phyloP scores from a whole-genome alignment of 257 asterid genomes.

The Penstemon eatonii region DNA sequence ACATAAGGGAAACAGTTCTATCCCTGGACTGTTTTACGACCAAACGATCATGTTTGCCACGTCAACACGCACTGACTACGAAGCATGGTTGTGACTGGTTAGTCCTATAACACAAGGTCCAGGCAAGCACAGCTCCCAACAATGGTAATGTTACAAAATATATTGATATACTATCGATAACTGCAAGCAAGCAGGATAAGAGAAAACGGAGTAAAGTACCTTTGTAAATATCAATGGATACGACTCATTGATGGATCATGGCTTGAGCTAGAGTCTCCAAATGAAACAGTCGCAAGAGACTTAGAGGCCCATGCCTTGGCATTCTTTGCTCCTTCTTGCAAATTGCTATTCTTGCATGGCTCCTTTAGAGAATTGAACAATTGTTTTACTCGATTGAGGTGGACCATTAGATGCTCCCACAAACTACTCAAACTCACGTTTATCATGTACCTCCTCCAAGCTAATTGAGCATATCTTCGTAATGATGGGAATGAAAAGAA shows the following conservation, averaged over 20 bases:
- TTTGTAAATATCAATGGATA: slow-evolving; percentile 19
- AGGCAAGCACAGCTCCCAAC: slow-evolving; percentile 23
- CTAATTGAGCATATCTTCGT: slow-evolving; percentile 38
- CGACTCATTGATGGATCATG: slow-evolving; percentile 40
- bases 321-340: slow-evolving; percentile 83
- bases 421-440: slow-evolving; percentile 47
- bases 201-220: not conserved
- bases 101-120: slow-evolving; percentile 11
- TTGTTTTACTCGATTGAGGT: slow-evolving; percentile 57
- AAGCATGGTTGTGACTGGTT: not conserved
- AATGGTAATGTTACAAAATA: slow-evolving; percentile 16
- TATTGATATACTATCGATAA: slow-evolving; percentile 21
- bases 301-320: slow-evolving; percentile 89
- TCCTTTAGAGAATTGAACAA: slow-evolving; percentile 55
- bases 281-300: slow-evolving; percentile 72
- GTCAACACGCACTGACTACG: not conserved
- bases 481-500: slow-evolving; percentile 49
- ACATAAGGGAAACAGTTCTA: slow-evolving; percentile 14
- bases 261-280: slow-evolving; percentile 66
- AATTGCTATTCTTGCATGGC: slow-evolving; percentile 71
- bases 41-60: slow-evolving; percentile 19
- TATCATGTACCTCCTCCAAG: slow-evolving; percentile 55
- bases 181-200: slow-evolving; percentile 29
- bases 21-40: slow-evolving; percentile 18
- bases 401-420: slow-evolving; percentile 54